Percentiles rank a stretch among this genome's conserved stretches.
phyloP scores from a whole-genome alignment of 345 rosid genomes.

The Nephelium lappaceum region DNA sequence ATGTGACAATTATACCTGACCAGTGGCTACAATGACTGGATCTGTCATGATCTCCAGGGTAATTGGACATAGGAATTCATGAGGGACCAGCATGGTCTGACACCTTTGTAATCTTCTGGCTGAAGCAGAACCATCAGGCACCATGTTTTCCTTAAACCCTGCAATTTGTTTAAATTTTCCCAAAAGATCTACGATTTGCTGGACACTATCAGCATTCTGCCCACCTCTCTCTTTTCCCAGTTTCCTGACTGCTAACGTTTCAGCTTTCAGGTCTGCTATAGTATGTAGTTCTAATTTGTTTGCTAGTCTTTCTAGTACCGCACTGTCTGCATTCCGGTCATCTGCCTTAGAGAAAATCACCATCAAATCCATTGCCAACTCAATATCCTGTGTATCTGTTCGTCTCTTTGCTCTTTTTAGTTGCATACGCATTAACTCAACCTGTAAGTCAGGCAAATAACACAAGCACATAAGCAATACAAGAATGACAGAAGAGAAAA shows the following conservation, averaged over 20 bases:
- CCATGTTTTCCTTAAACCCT: slow-evolving; percentile 40
- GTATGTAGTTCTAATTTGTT: slow-evolving; percentile 53
- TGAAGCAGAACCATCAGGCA: slow-evolving; percentile 38
- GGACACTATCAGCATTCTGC: slow-evolving; percentile 42
- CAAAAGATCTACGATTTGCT: slow-evolving; percentile 42
- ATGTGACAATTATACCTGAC: slow-evolving; percentile 51
- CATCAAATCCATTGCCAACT: slow-evolving; percentile 70
- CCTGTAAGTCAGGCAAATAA: slow-evolving; percentile 32
- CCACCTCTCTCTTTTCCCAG: slow-evolving; percentile 38
- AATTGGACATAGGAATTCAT: slow-evolving; percentile 64
- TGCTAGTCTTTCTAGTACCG: slow-evolving; percentile 58
- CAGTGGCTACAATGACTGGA: slow-evolving; percentile 67
- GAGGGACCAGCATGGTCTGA: slow-evolving; percentile 43
- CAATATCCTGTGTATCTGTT: slow-evolving; percentile 63
- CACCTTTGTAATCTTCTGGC: slow-evolving; percentile 37
- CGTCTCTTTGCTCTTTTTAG: slow-evolving; percentile 56
- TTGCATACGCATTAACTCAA: slow-evolving; percentile 59
- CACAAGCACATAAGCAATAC: slow-evolving; percentile 6
- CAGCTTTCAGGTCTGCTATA: slow-evolving; percentile 51
- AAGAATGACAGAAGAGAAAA: neutral
- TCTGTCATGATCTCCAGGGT: slow-evolving; percentile 63
- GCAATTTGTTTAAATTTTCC: slow-evolving; percentile 53
- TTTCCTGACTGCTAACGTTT: slow-evolving; percentile 45
- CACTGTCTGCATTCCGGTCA: slow-evolving; percentile 55
- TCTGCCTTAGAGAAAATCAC: slow-evolving; percentile 52